These are phyloP conservation scores for Ascochyta viciae-villosae DNA, from an alignment of 2,329 filamentous ascomycete genomes.

Conservation along the genomic window DNA sequence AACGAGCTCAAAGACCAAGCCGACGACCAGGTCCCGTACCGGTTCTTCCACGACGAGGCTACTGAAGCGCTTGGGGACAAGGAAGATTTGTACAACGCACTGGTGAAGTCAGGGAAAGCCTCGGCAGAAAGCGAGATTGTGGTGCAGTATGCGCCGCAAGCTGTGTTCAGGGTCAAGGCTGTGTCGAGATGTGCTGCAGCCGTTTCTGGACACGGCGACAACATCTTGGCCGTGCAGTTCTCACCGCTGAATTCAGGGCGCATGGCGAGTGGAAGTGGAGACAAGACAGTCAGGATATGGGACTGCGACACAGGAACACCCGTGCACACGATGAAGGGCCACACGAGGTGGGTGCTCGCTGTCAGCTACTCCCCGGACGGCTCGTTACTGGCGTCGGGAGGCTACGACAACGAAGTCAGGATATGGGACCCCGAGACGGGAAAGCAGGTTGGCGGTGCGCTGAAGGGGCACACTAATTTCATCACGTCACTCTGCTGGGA, in stretches of 20 bases:
- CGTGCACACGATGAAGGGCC: slow-evolving; percentile 82
- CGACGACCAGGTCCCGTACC: slow-evolving; percentile 71
- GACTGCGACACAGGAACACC: slow-evolving; percentile 94
- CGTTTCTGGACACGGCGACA: slow-evolving; percentile 89
- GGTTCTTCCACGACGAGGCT: slow-evolving; percentile 63
- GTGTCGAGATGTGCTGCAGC: slow-evolving; percentile 88
- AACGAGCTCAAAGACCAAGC: slow-evolving; percentile 78
- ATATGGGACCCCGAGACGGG: slow-evolving; percentile 89
- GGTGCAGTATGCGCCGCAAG: slow-evolving; percentile 78
- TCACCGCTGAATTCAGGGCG: slow-evolving; percentile 78
- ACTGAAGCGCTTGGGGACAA: slow-evolving; percentile 56
- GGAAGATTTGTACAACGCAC: slow-evolving; percentile 52
- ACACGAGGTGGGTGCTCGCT: slow-evolving; percentile 87
- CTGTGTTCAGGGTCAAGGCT: slow-evolving; percentile 90
- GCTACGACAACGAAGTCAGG: slow-evolving; percentile 90
- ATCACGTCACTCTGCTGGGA: slow-evolving; percentile 91
- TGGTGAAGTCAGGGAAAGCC: slow-evolving; percentile 52
- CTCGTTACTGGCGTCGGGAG: slow-evolving; percentile 81
- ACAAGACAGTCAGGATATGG: slow-evolving; percentile 91
- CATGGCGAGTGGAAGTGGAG: slow-evolving; percentile 87
- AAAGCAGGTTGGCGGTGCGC: slow-evolving; percentile 70
- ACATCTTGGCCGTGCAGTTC: slow-evolving; percentile 86
- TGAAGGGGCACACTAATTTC: slow-evolving; percentile 90
- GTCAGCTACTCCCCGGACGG: slow-evolving; percentile 89
- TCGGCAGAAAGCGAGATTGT: slow-evolving; percentile 67